Percentiles rank a stretch among this genome's conserved stretches.
These are phyloP conservation scores for Xylaria curta DNA, from an alignment of 495 filamentous ascomycete species.

Conservation along the genomic window DNA sequence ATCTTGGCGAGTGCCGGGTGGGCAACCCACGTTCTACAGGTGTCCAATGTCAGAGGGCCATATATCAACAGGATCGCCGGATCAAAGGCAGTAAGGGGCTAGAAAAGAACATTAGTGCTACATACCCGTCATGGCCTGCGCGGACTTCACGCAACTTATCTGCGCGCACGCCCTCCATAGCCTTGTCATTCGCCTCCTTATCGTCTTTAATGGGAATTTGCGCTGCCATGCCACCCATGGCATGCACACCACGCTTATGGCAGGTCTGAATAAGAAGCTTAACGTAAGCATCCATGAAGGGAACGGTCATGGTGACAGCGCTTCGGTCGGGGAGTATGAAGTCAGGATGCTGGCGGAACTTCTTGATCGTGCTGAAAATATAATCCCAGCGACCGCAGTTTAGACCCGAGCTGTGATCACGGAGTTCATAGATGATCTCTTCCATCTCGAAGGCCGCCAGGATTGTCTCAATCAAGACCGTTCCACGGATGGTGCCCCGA, in stretches of 20 bases:
- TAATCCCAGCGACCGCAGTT: constrained; percentile 99
- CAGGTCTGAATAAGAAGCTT: constrained; percentile 97
- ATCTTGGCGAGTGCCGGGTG: constrained; percentile 92
- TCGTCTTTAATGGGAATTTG: constrained; percentile 99
- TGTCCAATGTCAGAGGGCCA: constrained; percentile 22
- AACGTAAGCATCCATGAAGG: constrained; percentile 98
- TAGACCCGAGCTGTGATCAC: constrained; percentile 93
- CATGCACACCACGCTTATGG: constrained; percentile 92
- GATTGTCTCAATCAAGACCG: constrained; percentile 98
- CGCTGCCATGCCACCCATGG: constrained; percentile 99
- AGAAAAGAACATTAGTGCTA: constrained; percentile 6
- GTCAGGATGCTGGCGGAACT: constrained; percentile 91
- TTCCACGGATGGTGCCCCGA: constrained; percentile 92
- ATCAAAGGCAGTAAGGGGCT: neutral
- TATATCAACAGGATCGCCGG: neutral
- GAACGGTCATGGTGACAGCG: constrained; percentile 95
- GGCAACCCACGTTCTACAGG: constrained; percentile 78
- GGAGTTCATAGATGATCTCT: constrained; percentile 99
- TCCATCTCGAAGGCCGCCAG: constrained; percentile 99
- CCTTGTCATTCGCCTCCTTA: constrained; percentile 84
- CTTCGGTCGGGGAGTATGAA: constrained; percentile 94
- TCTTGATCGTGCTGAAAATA: constrained; percentile 99
- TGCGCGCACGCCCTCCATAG: constrained; percentile 90
- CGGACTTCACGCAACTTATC: constrained; percentile 97
- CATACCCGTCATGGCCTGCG: constrained; percentile 88